These are phyloP conservation scores for Penicillium chermesinum DNA, from an alignment of 495 filamentous ascomycete genomes.

Conservation along the genomic window DNA sequence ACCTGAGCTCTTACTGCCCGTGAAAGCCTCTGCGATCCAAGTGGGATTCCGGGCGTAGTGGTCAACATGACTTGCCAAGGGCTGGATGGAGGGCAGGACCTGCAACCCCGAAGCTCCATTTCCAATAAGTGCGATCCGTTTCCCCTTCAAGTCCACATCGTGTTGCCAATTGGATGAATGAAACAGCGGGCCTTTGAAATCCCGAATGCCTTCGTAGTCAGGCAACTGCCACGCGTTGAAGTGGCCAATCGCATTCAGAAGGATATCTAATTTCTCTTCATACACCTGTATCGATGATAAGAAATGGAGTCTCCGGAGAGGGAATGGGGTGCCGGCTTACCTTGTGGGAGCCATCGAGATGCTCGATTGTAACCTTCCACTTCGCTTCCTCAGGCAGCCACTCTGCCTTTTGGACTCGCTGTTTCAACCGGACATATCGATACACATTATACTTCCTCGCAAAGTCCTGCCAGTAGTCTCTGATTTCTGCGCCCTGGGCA, in stretches of 20 bases:
- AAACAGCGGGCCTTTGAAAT: slow-evolving; percentile 44
- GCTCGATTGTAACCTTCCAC: slow-evolving; percentile 46
- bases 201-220: slow-evolving; percentile 44
- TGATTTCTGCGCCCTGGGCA: slow-evolving; percentile 59
- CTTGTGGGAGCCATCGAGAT: slow-evolving; percentile 30
- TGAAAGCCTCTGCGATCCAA: slow-evolving; percentile 61
- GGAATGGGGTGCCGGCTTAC: slow-evolving; percentile 8
- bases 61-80: slow-evolving; percentile 52
- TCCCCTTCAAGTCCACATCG: slow-evolving; percentile 42
- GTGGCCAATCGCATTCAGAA: slow-evolving; percentile 55
- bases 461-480: slow-evolving; percentile 57
- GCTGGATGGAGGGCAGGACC: slow-evolving; percentile 52
- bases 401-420: slow-evolving; percentile 45
- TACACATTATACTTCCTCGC: slow-evolving; percentile 59
- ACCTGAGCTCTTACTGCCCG: slow-evolving; percentile 24
- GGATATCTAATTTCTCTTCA: slow-evolving; percentile 50
- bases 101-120: slow-evolving; percentile 56
- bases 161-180: slow-evolving; percentile 55
- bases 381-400: slow-evolving; percentile 49
- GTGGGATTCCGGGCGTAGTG: slow-evolving; percentile 63
- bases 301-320: not conserved
- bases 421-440: slow-evolving; percentile 45
- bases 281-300: slow-evolving; percentile 31
- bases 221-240: slow-evolving; percentile 54
- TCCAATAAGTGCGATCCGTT: slow-evolving; percentile 57